phyloP scores from a whole-genome alignment of 2,329 filamentous ascomycete genomes.

The Aspergillus aculeatus region DNA sequence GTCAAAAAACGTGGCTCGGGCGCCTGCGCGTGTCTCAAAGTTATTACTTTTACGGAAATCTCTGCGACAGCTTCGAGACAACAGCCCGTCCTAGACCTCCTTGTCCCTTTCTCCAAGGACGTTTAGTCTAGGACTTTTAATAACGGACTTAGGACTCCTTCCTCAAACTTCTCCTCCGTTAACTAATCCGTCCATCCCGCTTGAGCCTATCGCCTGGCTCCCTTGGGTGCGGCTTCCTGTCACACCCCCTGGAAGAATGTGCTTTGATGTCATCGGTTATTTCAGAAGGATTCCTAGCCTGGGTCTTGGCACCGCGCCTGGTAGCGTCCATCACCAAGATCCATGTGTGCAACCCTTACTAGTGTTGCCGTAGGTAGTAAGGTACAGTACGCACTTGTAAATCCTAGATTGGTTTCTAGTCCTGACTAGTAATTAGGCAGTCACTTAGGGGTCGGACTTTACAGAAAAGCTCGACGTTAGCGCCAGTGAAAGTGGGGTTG shows the following conservation, averaged over 20 bases:
- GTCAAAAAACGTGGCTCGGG: constrained; percentile 5
- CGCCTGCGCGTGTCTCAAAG: constrained; percentile 1
- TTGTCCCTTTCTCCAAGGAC: neutral
- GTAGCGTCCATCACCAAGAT: neutral
- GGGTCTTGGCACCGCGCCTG: neutral
- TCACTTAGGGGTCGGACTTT: neutral
- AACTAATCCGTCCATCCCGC: neutral
- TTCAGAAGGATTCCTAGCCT: neutral
- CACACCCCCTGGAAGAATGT: neutral
- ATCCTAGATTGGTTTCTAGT: neutral
- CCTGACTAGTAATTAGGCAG: constrained; percentile 1
- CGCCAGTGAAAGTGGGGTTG: neutral
- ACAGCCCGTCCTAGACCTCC: neutral
- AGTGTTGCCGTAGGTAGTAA: neutral
- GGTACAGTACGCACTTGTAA: neutral
- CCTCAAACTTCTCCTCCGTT: neutral
- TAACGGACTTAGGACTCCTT: too few species aligned
- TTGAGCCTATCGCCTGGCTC: neutral
- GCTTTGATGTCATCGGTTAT: neutral
- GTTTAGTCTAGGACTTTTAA: too few species aligned
- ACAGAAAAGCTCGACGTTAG: neutral
- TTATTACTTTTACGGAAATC: constrained; percentile 3
- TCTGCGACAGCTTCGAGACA: constrained; percentile 1
- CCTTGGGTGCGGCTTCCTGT: neutral
- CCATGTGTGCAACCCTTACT: neutral